Base-by-base conservation (phyloP, 2,329 filamentous ascomycete genomes). In the Fusarium nisikadoi region DNA sequence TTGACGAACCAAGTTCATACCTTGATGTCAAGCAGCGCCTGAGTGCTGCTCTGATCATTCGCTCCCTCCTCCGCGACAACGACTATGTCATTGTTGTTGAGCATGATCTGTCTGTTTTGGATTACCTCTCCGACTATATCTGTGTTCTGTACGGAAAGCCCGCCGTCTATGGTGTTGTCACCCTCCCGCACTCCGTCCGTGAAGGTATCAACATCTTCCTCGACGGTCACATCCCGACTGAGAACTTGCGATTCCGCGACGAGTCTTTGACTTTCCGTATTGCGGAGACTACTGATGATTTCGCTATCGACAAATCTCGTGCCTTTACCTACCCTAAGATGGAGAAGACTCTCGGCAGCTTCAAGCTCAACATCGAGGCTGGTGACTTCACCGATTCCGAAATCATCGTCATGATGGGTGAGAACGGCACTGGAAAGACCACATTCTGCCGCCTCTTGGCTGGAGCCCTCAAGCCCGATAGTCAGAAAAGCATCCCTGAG, bases 161-260 rank as follows among this genome's bases (percentile, higher is more conserved):
- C 41, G 96, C 96, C 50, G 91, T 98, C 49, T 99, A 99, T 78
- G 96, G 96, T 91, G 96, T 99, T 55, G 96, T 99, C 53, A 98
- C 96, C 31, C 89, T 98, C 27, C 96, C 96, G 55, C 89, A 96
- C 78, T 98, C 96, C 7, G 96, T 99, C 67, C 94, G 96, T 80
- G 96, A 99, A 89, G 96, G 95, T 83, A 98, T 98, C 91, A 98
- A 98, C 81, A 97, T 98, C 81, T 99, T 98, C 91, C 88, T 99
- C 62, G 96, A 99, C 78, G 96, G 96, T 74, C 94, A 98, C 83
- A 97, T 98, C 65, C 96, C 96, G 25, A 98, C 96, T 5, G 96
- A 99, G 86, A 99, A 99, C 85, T 84, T 99, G 85, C 94, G 96
- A 77, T 98, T 99, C 92, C 93, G 96, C 79, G 95, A 98, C 64